phyloP scores from a whole-genome alignment of 305 asterid species.

The Coffea humblotiana region DNA sequence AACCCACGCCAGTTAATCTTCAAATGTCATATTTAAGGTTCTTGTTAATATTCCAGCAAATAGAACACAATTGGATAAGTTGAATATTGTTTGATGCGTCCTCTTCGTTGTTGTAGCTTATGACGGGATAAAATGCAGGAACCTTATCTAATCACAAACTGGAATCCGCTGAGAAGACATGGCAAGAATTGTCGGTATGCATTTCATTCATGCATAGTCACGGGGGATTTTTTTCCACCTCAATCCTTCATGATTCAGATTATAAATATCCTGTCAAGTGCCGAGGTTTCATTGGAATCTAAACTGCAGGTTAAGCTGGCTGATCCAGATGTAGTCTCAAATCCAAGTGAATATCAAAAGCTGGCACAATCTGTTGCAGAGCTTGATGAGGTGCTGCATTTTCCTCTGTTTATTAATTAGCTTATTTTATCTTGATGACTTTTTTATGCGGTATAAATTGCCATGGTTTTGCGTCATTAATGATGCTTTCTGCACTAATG shows the following conservation, averaged over 20 bases:
- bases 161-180: conserved; percentile 94
- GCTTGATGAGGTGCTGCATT: conserved; percentile 66
- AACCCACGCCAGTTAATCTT: not conserved
- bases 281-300: not conserved
- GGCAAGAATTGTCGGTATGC: conserved; percentile 92
- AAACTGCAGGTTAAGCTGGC: conserved; percentile 67
- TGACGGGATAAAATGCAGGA: conserved; percentile 55
- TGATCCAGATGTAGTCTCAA: conserved; percentile 89
- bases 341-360: conserved; percentile 89
- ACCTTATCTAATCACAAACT: conserved; percentile 73
- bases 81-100: not conserved
- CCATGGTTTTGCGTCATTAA: conserved; percentile 18
- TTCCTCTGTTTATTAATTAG: conserved; percentile 17
- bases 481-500: conserved; percentile 22
- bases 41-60: not conserved
- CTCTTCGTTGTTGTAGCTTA: not conserved
- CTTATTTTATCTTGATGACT: not conserved
- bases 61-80: not conserved
- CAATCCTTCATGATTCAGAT: not conserved
- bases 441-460: conserved; percentile 2
- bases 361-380: conserved; percentile 88
- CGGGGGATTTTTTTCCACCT: not conserved
- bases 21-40: conserved; percentile 2
- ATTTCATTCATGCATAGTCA: not conserved
- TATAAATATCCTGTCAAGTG: not conserved